Conservation (phyloP, 768 basidiomycete genomes). For the Hydnum rufescens region DNA sequence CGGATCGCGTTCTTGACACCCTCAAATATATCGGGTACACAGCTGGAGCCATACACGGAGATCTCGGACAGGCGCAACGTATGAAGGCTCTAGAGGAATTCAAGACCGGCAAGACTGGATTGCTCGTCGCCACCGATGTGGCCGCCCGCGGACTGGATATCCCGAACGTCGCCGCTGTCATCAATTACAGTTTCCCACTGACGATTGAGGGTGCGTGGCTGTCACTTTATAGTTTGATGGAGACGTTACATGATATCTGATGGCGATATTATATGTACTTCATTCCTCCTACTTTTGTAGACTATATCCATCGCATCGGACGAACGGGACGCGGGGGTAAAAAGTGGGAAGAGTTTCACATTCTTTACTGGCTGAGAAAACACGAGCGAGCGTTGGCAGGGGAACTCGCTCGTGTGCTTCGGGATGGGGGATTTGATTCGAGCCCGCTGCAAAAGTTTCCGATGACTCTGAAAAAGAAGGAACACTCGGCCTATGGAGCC, state of each 20-base stretch:
- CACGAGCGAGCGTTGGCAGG: conserved; percentile 79
- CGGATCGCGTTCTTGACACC: conserved; percentile 68
- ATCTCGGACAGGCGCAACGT: conserved; percentile 69
- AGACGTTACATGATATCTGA: neutral
- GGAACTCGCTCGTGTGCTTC: conserved; percentile 75
- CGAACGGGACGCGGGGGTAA: conserved; percentile 68
- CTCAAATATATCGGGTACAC: conserved; percentile 54
- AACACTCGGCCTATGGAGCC: conserved; percentile 76
- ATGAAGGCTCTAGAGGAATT: conserved; percentile 77
- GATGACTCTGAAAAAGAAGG: conserved; percentile 93
- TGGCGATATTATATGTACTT: neutral
- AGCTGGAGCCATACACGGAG: conserved; percentile 75
- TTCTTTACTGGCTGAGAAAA: conserved; percentile 87
- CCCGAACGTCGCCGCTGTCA: conserved; percentile 80
- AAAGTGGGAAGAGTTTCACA: conserved; percentile 77
- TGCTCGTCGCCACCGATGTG: conserved; percentile 93
- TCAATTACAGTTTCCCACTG: conserved; percentile 96
- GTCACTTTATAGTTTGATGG: neutral
- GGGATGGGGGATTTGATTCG: conserved; percentile 64
- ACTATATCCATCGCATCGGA: conserved; percentile 12
- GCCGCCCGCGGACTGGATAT: conserved; percentile 96
- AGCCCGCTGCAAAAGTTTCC: conserved; percentile 71
- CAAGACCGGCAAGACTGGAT: conserved; percentile 53
- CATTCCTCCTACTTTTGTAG: neutral
- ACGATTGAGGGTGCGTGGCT: conserved; percentile 76